Percentiles rank a stretch among this genome's conserved stretches.
Conservation (phyloP, 2,329 filamentous ascomycete species). For the Ophiostoma ulmi region DNA sequence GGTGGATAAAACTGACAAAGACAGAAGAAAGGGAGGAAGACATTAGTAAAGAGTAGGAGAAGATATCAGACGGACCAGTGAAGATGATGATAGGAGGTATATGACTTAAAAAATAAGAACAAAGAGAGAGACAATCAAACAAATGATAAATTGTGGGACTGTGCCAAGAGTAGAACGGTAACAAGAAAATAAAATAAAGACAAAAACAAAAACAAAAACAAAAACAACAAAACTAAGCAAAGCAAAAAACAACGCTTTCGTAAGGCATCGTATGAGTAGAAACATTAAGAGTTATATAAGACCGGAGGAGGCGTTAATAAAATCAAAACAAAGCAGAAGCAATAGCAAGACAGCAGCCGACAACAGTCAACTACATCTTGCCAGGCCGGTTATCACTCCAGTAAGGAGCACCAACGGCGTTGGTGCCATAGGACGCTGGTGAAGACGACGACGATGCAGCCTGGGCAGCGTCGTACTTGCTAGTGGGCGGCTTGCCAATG, state of each 20-base stretch:
- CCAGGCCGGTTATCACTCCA: conserved; percentile 12
- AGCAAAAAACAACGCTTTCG: neutral
- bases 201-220: neutral
- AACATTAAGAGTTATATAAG: neutral
- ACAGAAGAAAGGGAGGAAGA: neutral
- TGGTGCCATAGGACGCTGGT: neutral
- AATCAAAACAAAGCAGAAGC: neutral
- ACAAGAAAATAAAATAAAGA: neutral
- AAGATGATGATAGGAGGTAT: too few relatives aligned
- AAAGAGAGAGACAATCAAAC: neutral
- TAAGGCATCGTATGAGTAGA: neutral
- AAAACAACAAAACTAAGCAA: neutral
- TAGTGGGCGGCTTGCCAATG: conserved; percentile 25
- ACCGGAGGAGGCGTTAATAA: neutral
- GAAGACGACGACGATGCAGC: neutral
- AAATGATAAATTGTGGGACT: too few relatives aligned
- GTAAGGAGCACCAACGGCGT: conserved; percentile 14
- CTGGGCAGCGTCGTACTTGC: conserved; percentile 23
- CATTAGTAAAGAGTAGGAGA: neutral
- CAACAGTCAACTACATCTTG: conserved; percentile 1
- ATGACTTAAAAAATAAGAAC: neutral
- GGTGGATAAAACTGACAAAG: neutral
- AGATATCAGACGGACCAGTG: neutral
- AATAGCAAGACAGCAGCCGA: too few relatives aligned
- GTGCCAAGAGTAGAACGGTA: neutral